phyloP scores from a whole-genome alignment of 495 filamentous ascomycete genomes.

The Podospora conica region DNA sequence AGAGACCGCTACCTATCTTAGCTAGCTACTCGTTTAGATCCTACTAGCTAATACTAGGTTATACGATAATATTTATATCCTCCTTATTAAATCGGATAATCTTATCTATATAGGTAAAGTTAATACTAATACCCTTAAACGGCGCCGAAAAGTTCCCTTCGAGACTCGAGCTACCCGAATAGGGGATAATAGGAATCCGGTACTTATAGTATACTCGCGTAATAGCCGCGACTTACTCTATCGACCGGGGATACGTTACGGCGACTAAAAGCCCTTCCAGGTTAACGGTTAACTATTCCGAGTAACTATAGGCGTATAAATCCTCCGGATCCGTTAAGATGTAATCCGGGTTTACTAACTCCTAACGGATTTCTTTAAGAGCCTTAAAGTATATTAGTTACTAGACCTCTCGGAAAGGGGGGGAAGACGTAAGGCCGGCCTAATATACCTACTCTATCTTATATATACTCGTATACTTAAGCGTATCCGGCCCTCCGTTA shows the following conservation, averaged over 20 bases:
- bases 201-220: constrained; percentile 77
- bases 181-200: constrained; percentile 80
- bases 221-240: constrained; percentile 73
- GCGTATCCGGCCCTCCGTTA: constrained; percentile 32
- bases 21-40: constrained; percentile 71
- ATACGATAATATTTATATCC: constrained; percentile 89
- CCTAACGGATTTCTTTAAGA: constrained; percentile 52
- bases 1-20: constrained; percentile 63
- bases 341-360: constrained; percentile 56
- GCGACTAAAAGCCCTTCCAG: constrained; percentile 71
- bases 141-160: constrained; percentile 87
- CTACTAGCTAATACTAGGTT: constrained; percentile 89
- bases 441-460: constrained; percentile 47
- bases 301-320: constrained; percentile 74
- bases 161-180: constrained; percentile 78
- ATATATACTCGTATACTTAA: constrained; percentile 42
- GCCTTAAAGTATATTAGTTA: constrained; percentile 13
- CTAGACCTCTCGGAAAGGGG: not conserved
- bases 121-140: constrained; percentile 78
- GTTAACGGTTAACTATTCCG: constrained; percentile 83
- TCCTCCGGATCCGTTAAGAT: constrained; percentile 82
- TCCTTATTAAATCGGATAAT: constrained; percentile 72
- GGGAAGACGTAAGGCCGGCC: not conserved
- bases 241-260: constrained; percentile 70
- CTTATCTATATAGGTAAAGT: constrained; percentile 81